Evolutionary conservation across 352 stramenopile genomes (phyloP), one percentile per base, ranked within the genome.

Genomic region (Phytopythium sindhum): DNA sequence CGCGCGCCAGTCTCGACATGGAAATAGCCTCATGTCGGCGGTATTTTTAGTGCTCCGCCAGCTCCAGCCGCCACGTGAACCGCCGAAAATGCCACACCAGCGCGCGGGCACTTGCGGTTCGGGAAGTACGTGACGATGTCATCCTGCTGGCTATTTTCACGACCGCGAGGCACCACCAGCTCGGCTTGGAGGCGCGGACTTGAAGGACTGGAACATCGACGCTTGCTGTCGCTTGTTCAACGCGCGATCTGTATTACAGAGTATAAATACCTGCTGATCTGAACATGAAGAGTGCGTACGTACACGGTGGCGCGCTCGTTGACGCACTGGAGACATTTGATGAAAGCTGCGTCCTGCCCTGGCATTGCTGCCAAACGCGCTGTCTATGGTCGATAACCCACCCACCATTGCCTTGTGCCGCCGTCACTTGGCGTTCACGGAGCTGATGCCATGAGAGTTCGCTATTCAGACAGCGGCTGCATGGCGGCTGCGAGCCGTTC

Each of bases 181-280:
- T 14, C 33, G 33, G 33, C 19, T 26, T 21, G n/a, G 17, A 26
- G 42, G 0, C 42, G 19, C 12, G 42, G 42, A 10, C 33, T 50
- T 50, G 41, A 17, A 45, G 17, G 41, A 1, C 39, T 45, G 41
- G 41, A 21, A 23, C 41, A 9, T 23, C 15, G 17, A 45, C 41
- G 42, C 21, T 50, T 26, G 42, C 21, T 26, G 42, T 17, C 42
- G n/a, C 42, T 26, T 28, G 42, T 50, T 50, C 42, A 45, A 45
- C 41, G 15, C 41, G 41, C 17, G 41, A 26, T 50, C 26, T 55
- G 48, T 55, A 55, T 39, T 55, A n/a, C 26, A 14, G 28, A 24
- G 48, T 55, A 55, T 55, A 55, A 55, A 55, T 55, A 55, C 48
- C 26, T 24, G 48, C 28, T 28, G 28, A 11, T 55, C 48, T 55